phyloP scores from a whole-genome alignment of 1,139 yeast genomes.

The Ogataea hybrid region DNA sequence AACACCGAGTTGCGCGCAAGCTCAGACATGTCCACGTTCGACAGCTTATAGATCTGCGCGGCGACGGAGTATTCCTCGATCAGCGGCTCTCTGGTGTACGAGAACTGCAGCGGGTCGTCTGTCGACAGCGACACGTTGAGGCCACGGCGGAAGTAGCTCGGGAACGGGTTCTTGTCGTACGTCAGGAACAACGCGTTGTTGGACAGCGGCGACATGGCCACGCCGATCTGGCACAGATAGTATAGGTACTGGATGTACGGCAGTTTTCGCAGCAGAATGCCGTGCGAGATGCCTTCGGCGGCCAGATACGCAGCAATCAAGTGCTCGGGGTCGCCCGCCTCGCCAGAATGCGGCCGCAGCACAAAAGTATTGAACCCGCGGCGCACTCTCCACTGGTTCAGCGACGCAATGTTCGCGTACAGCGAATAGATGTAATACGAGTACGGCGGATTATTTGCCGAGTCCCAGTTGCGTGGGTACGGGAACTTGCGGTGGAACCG shows the following conservation, averaged over 20 bases:
- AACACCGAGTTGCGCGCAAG: conserved; percentile 76
- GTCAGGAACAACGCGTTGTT: conserved; percentile 95
- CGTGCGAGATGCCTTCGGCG: conserved; percentile 93
- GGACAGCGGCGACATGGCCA: conserved; percentile 98
- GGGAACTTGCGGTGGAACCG: conserved; percentile 81
- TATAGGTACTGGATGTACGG: conserved; percentile 93
- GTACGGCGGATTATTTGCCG: conserved; percentile 88
- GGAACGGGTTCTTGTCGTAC: conserved; percentile 93
- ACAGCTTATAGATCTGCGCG: conserved; percentile 91
- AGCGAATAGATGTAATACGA: conserved; percentile 90
- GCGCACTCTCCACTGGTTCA: conserved; percentile 76
- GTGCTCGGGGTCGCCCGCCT: conserved; percentile 99
- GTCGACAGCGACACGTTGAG: conserved; percentile 89
- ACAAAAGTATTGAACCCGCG: conserved; percentile 85
- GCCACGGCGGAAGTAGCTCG: conserved; percentile 86
- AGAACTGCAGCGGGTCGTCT: conserved; percentile 92
- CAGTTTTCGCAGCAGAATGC: conserved; percentile 85
- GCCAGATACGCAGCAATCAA: conserved; percentile 85
- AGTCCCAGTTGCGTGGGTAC: conserved; percentile 77
- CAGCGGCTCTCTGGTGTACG: conserved; percentile 96
- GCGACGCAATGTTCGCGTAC: conserved; percentile 78
- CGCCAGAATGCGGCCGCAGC: conserved; percentile 97
- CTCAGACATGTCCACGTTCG: conserved; percentile 97
- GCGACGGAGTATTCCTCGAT: conserved; percentile 98
- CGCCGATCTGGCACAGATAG: conserved; percentile 90